Conservation (phyloP, 1,284 basidiomycete species). For the Inonotus hispidus region DNA sequence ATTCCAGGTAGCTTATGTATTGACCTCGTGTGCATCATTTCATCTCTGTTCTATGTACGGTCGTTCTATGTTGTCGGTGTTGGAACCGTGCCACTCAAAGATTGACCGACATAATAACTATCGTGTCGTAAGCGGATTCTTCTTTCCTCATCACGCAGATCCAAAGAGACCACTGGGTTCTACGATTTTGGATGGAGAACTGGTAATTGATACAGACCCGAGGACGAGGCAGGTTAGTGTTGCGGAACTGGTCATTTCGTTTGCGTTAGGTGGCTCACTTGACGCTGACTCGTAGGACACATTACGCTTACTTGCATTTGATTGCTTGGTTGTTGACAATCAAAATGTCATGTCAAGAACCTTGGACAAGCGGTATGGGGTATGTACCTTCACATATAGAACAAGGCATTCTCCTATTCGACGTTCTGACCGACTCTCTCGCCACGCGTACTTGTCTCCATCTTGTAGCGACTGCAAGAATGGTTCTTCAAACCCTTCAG, state of each 20-base stretch:
- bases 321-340: constrained; percentile 85
- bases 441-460: not conserved
- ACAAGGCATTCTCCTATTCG: not conserved
- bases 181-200: constrained; percentile 90
- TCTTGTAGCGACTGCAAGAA: constrained; percentile 65
- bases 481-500: constrained; percentile 83
- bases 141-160: constrained; percentile 84
- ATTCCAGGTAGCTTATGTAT: not conserved
- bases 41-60: not conserved
- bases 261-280: not conserved
- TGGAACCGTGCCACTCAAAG: constrained; percentile 40
- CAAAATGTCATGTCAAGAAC: constrained; percentile 83
- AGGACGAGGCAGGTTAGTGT: constrained; percentile 55
- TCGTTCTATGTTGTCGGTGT: not conserved
- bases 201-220: constrained; percentile 88
- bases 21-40: not conserved
- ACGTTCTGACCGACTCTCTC: not conserved
- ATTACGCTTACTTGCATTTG: constrained; percentile 84
- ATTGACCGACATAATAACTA: constrained; percentile 95
- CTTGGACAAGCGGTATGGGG: constrained; percentile 87
- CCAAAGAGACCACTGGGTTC: constrained; percentile 61
- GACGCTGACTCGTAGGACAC: constrained; percentile 49
- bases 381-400: constrained; percentile 34
- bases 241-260: constrained; percentile 5
- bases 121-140: constrained; percentile 67